phyloP scores from a whole-genome alignment of 2,329 filamentous ascomycete genomes.

The Sarocladium strictum region DNA sequence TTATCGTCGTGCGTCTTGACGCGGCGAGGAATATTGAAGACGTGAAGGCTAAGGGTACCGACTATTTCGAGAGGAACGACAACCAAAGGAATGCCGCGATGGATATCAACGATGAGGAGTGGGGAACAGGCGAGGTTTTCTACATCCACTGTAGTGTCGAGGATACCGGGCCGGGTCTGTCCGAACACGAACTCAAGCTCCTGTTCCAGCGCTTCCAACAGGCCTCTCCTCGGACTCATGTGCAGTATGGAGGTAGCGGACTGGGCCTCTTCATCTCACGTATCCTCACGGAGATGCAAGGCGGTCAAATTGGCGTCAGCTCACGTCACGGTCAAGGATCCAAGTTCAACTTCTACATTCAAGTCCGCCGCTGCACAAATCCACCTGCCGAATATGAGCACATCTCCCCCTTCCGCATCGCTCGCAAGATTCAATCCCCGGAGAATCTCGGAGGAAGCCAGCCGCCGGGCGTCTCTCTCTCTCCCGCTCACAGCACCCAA shows the following conservation, averaged over 20 bases:
- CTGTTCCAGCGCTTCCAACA: conserved; percentile 66
- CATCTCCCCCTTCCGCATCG: conserved; percentile 29
- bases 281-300: conserved; percentile 70
- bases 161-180: conserved; percentile 65
- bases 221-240: conserved; percentile 62
- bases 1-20: conserved; percentile 59
- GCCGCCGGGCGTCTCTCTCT: conserved; percentile 1
- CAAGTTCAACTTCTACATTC: conserved; percentile 73
- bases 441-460: not conserved
- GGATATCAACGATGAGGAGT: conserved; percentile 51
- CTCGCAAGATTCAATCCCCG: conserved; percentile 21
- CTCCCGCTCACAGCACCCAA: not conserved
- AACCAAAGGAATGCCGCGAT: conserved; percentile 26
- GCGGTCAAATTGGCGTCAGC: conserved; percentile 69
- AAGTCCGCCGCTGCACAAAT: conserved; percentile 50
- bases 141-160: conserved; percentile 68
- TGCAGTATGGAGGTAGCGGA: conserved; percentile 66
- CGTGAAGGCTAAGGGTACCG: conserved; percentile 31
- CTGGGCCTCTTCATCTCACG: conserved; percentile 71
- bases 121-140: conserved; percentile 65
- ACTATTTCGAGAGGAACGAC: conserved; percentile 42
- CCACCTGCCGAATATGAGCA: conserved; percentile 32
- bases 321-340: conserved; percentile 63
- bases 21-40: conserved; percentile 50
- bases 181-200: conserved; percentile 57